Conservation (phyloP, 2,329 filamentous ascomycete species). For the Venturia oleaginea region DNA sequence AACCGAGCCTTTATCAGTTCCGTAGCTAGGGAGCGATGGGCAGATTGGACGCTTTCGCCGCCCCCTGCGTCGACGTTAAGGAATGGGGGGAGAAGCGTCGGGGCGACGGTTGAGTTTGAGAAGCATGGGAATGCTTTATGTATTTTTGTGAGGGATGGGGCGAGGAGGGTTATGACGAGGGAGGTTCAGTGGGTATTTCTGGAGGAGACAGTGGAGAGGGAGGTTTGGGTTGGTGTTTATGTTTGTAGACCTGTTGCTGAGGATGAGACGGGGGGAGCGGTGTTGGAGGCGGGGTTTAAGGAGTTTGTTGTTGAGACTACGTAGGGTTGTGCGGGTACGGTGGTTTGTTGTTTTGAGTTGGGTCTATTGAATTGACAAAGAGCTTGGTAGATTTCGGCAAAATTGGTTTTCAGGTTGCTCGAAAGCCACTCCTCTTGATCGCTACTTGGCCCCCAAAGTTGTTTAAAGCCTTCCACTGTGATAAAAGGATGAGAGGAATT, state of each 20-base stretch:
- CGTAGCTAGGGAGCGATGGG: slow-evolving; percentile 5
- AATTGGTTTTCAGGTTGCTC: too few relatives aligned
- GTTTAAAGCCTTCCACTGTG: too few relatives aligned
- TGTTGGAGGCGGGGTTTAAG: not conserved
- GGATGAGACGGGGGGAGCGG: not conserved
- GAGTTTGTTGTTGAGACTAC: slow-evolving; percentile 1
- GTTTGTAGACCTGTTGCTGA: not conserved
- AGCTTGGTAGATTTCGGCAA: too few relatives aligned
- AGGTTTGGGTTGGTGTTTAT: slow-evolving; percentile 6
- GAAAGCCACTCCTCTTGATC: too few relatives aligned
- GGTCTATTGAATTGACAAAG: too few relatives aligned
- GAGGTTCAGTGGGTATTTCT: slow-evolving; percentile 7
- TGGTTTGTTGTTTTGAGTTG: too few relatives aligned
- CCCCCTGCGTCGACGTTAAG: not conserved
- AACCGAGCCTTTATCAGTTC: not conserved
- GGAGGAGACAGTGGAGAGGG: not conserved
- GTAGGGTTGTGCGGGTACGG: too few relatives aligned
- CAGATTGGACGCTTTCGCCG: slow-evolving; percentile 5
- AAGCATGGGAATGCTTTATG: not conserved
- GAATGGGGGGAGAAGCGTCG: not conserved
- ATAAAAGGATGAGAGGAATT: too few relatives aligned
- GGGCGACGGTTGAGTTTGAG: slow-evolving; percentile 9
- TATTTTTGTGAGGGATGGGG: not conserved
- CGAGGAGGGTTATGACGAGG: not conserved
- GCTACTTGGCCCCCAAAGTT: too few relatives aligned